A percentile compares a stretch with the other conserved stretches of the same genome.
These are phyloP conservation scores for Perilla frutescens DNA, from an alignment of 257 asterid species.

Conservation along the genomic window DNA sequence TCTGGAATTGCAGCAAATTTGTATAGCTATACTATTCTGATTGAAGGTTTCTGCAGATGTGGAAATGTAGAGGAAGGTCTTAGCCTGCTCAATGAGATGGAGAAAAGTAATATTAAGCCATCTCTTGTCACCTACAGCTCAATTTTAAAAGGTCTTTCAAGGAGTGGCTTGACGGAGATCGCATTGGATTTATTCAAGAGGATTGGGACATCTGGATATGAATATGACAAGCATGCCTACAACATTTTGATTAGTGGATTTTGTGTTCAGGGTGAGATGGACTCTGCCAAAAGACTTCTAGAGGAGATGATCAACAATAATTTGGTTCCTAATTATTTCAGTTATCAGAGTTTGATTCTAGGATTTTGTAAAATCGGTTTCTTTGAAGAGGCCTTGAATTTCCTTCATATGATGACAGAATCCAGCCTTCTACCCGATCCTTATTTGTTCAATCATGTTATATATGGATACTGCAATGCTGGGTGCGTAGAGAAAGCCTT, in stretches of 20 bases:
- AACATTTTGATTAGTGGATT: conserved; percentile 59
- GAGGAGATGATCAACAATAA: conserved; percentile 59
- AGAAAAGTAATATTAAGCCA: conserved; percentile 46
- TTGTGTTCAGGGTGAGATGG: conserved; percentile 56
- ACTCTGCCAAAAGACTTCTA: conserved; percentile 48
- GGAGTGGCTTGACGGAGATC: conserved; percentile 41
- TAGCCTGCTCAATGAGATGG: conserved; percentile 56
- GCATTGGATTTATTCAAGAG: conserved; percentile 47
- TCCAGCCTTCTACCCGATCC: conserved; percentile 37
- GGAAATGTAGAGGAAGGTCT: conserved; percentile 48
- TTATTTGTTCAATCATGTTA: conserved; percentile 44
- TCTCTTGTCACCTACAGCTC: conserved; percentile 56
- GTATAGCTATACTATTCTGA: conserved; percentile 61
- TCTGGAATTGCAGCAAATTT: conserved; percentile 53
- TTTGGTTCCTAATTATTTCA: conserved; percentile 48
- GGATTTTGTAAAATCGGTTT: conserved; percentile 54
- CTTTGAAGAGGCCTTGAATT: conserved; percentile 42
- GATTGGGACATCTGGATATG: conserved; percentile 49
- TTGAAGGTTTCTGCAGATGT: conserved; percentile 55
- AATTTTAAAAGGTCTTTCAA: conserved; percentile 50
- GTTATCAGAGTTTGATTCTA: conserved; percentile 44
- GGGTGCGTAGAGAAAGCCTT: conserved; percentile 51
- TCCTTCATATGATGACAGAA: conserved; percentile 43
- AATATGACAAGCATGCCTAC: conserved; percentile 54
- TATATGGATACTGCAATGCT: conserved; percentile 46